phyloP scores from a whole-genome alignment of 345 rosid genomes.

The Moringa oleifera region DNA sequence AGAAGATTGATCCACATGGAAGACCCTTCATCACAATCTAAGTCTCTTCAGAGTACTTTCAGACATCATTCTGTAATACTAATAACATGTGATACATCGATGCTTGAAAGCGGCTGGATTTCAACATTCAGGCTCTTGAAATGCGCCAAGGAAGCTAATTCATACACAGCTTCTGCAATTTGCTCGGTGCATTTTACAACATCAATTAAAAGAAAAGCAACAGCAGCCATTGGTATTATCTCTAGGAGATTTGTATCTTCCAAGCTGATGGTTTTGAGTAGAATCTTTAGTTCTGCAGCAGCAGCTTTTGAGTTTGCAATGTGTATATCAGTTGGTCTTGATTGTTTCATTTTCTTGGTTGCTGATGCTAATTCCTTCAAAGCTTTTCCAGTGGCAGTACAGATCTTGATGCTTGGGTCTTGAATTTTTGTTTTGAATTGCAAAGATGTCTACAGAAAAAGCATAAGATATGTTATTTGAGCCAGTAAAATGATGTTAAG shows the following conservation, averaged over 20 bases:
- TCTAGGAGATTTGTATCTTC: slow-evolving; percentile 11
- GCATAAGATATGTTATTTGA: no score
- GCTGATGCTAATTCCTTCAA: slow-evolving; percentile 31
- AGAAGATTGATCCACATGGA: no score
- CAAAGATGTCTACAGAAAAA: slow-evolving; percentile 15
- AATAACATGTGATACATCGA: neutral
- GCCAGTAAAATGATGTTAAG: no score
- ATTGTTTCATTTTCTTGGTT: slow-evolving; percentile 17
- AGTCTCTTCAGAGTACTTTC: no score
- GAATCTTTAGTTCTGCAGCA: slow-evolving; percentile 11
- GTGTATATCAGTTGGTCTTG: slow-evolving; percentile 12
- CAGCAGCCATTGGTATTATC: slow-evolving; percentile 15
- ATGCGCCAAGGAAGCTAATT: slow-evolving; percentile 24
- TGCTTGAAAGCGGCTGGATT: neutral
- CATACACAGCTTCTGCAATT: slow-evolving; percentile 24
- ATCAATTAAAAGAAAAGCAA: slow-evolving; percentile 29
- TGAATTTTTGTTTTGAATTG: slow-evolving; percentile 19
- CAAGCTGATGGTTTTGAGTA: slow-evolving; percentile 18
- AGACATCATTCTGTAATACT: neutral
- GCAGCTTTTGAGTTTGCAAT: slow-evolving; percentile 22
- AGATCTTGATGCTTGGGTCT: slow-evolving; percentile 21
- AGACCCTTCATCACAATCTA: no score
- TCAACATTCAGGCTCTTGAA: slow-evolving; percentile 7
- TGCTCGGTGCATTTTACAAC: slow-evolving; percentile 24
- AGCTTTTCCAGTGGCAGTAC: slow-evolving; percentile 28